These are phyloP conservation scores for Phoenix roebelenii DNA, from an alignment of 176 grass and related monocot species.

Conservation along the genomic window DNA sequence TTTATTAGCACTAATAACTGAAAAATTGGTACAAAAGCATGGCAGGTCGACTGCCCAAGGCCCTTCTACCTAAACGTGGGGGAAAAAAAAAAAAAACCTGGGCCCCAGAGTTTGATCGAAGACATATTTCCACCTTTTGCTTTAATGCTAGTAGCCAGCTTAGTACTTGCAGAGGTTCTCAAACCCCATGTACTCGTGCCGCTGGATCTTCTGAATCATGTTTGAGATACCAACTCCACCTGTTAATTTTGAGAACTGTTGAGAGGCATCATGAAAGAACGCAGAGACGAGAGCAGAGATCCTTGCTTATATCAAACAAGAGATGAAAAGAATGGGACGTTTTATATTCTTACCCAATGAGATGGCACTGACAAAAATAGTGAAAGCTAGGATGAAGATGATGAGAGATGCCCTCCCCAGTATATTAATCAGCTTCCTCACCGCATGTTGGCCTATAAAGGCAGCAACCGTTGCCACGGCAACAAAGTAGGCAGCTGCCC, in stretches of 20 bases:
- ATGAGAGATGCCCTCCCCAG: constrained; percentile 58
- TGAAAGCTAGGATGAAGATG: constrained; percentile 62
- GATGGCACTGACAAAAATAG: constrained; percentile 53
- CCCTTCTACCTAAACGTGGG: too few relatives aligned
- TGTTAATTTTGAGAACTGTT: constrained; percentile 3
- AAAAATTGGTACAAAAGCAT: too few relatives aligned
- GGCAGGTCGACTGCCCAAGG: too few relatives aligned
- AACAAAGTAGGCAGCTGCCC: constrained; percentile 46
- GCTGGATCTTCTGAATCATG: constrained; percentile 33
- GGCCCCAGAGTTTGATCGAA: too few relatives aligned
- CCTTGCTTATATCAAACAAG: too few relatives aligned
- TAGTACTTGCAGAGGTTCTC: constrained; percentile 41
- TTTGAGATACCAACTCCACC: constrained; percentile 61
- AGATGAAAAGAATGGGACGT: background rate
- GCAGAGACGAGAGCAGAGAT: too few relatives aligned
- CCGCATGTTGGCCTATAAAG: constrained; percentile 31
- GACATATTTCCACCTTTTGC: too few relatives aligned
- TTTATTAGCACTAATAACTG: too few relatives aligned
- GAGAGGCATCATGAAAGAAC: too few relatives aligned
- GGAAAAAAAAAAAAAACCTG: too few relatives aligned
- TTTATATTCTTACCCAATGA: constrained; percentile 33
- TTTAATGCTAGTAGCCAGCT: background rate
- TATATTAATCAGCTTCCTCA: constrained; percentile 45
- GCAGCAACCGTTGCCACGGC: constrained; percentile 34
- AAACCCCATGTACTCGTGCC: constrained; percentile 63